Base-by-base conservation (phyloP, 129 eudicot genomes). In the Cynara cardunculus region DNA sequence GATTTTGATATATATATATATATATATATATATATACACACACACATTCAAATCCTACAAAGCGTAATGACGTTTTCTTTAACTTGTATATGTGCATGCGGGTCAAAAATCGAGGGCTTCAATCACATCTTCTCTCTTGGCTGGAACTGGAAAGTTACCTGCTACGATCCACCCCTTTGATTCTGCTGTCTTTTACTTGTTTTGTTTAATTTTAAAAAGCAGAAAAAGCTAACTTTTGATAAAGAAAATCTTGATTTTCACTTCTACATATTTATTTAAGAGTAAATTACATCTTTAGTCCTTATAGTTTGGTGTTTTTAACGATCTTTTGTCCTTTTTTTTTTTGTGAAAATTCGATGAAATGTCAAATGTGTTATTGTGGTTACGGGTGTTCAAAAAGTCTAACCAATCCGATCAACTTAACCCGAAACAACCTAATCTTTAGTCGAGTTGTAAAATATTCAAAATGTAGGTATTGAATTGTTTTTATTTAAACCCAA, bases 141-240 rank as follows among this genome's bases (percentile, higher is more conserved):
- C 65, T 56, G 65, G 65, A 56, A 72, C 62, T 76, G 73, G 82
- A 76, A 76, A 73, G 73, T 76, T 34, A 70, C 85, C 67, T 76
- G 68, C 39, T 75, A 82, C 66, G 27, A 75, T 75, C 46, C n/a
- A 41, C 53, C 53, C 65, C 1, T 56, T 56, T n/a, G 21, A 1
- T 56, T 56, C 6, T 53, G 21, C 24, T 18, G 65, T n/a, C 9
- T n/a, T 56, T 56, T 56, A 56, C 9, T 10, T 16, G 27, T 80
- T 56, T 34, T 7, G 22, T 21, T 66, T 39, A 16, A 39, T 10
- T 26, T 28, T 39, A 46, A 24, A 31, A 76, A 68, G 65, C 28
- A 73, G 44, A 30, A 25, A 30, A 64, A 73, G 67, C 18, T 12
- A 81, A 14, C 34, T 59, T 82, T 72, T 37, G 2, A 25, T 61